Evolutionary conservation across 768 basidiomycete genomes (phyloP).

Genomic region (Gyrodon lividus): DNA sequence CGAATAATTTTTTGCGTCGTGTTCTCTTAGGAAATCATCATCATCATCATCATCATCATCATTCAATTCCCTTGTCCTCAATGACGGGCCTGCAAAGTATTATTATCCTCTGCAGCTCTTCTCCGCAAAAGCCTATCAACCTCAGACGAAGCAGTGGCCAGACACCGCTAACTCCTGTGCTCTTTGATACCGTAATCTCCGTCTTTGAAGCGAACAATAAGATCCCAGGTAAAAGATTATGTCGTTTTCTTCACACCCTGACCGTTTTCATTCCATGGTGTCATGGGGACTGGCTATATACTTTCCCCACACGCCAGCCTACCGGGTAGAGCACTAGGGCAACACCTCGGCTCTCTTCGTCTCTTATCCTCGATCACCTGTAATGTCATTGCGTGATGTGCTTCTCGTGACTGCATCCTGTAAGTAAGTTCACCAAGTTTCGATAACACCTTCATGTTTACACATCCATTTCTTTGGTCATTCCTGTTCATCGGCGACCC

Average conservation of each 20-base stretch:
- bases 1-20: background rate
- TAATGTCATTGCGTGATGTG: constrained; percentile 6
- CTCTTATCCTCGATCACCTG: constrained; percentile 6
- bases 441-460: constrained; percentile 14
- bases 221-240: constrained; percentile 14
- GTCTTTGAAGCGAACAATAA: constrained; percentile 18
- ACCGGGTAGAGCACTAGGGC: constrained; percentile 1
- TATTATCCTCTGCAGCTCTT: constrained; percentile 20
- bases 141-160: constrained; percentile 18
- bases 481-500: constrained; percentile 22
- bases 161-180: constrained; percentile 29
- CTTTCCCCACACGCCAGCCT: constrained; percentile 10
- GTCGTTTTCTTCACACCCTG: constrained; percentile 8
- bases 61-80: background rate
- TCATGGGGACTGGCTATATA: background rate
- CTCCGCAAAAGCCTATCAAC: constrained; percentile 38
- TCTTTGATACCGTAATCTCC: constrained; percentile 36
- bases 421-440: constrained; percentile 6
- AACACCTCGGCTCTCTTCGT: constrained; percentile 7
- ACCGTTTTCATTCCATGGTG: constrained; percentile 1
- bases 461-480: constrained; percentile 9
- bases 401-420: background rate
- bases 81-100: constrained; percentile 6
- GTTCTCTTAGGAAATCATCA: background rate
- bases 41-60: background rate